Conservation (phyloP, 441 rosid species). For the Syzygium syzygioides region DNA sequence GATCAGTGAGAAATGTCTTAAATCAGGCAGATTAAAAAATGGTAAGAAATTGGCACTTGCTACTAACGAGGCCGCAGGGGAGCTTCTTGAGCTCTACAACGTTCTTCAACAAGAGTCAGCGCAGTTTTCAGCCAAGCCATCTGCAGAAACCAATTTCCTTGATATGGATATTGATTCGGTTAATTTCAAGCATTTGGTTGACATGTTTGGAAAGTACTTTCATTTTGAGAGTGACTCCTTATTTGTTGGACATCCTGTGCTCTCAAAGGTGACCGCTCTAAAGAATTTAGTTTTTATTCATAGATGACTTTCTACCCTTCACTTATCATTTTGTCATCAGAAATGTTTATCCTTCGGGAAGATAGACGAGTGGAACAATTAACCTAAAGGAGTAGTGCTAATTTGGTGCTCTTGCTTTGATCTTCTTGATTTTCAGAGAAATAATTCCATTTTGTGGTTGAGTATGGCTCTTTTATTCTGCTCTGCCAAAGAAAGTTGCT, state of each 20-base stretch:
- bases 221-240: slow-evolving; percentile 35
- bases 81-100: slow-evolving; percentile 47
- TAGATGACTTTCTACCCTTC: background rate
- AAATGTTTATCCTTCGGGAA: background rate
- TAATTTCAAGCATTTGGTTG: slow-evolving; percentile 69
- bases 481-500: slow-evolving; percentile 90
- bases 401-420: slow-evolving; percentile 7
- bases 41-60: slow-evolving; percentile 34
- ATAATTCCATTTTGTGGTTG: slow-evolving; percentile 61
- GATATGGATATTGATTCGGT: slow-evolving; percentile 46
- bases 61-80: slow-evolving; percentile 44
- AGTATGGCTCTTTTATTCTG: slow-evolving; percentile 72
- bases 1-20: slow-evolving; percentile 35
- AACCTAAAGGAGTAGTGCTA: background rate
- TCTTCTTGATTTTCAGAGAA: slow-evolving; percentile 49
- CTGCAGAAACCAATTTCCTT: slow-evolving; percentile 35
- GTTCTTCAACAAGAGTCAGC: slow-evolving; percentile 36
- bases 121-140: slow-evolving; percentile 32
- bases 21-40: slow-evolving; percentile 28
- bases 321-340: background rate
- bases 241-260: slow-evolving; percentile 34
- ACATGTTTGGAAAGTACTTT: slow-evolving; percentile 40
- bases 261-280: slow-evolving; percentile 47
- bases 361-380: background rate
- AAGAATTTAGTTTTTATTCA: background rate